Base-by-base conservation (phyloP, 306 rosid species). In the Morella rubra region DNA sequence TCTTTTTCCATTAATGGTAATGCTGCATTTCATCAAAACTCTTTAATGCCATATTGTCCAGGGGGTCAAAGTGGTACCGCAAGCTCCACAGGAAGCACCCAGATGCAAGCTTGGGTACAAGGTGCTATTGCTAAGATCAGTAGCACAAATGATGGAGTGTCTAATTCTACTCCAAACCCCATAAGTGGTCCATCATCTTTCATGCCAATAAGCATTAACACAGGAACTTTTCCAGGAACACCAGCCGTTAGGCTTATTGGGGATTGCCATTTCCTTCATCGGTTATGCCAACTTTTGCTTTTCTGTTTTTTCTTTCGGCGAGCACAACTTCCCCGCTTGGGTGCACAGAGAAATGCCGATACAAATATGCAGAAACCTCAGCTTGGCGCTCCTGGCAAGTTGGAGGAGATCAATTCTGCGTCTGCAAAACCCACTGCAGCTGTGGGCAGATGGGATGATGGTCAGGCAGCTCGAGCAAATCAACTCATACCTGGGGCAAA, bases 221-320 rank as follows among this genome's bases (percentile, higher is more conserved):
- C 99, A 4, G 99, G 99, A 87, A 95, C 99, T 40, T 95, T 95
- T 82, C 99, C 99, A 42, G 99, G 99, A 79, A 95, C 99, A 79
- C 99, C 99, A 45, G 99, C 99, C 8, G 99, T 95, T 69, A 88
- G 99, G 87, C 97, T 95, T 73, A 91, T 95, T 68, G 99, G 99
- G 79, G 99, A 95, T 81, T 92, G 99, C 69, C 98, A 95, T 84
- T 95, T 95, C 89, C 93, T 95, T 74, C 99, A 95, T 77, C 84
- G 99, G 74, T 84, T 95, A 46, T 95, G 99, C 86, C 99, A 95
- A 84, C 96, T 95, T 77, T 81, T 95, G 86, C 96, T 95, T 64
- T 95, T 95, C 83, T 95, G 99, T 83, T 95, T 91, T 84, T 95
- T 95, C 98, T 95, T 95, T 81, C 90, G 98, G 41, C 87, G 99